Conservation (phyloP, 1,284 basidiomycete genomes). For the Naganishia cerealis region DNA sequence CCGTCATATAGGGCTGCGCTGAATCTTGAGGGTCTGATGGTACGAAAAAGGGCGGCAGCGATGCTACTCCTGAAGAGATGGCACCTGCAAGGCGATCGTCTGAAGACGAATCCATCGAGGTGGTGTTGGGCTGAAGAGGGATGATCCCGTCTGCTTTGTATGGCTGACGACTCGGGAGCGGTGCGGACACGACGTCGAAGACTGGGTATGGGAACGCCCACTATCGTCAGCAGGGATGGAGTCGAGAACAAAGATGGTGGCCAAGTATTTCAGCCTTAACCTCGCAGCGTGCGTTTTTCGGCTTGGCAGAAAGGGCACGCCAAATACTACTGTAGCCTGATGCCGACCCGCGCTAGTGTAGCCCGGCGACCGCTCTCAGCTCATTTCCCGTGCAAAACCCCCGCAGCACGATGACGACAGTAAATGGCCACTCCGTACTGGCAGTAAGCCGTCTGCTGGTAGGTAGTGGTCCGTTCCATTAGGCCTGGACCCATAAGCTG, state of each 20-base stretch:
- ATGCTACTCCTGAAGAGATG: slow-evolving; percentile 17
- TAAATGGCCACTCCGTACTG: too few species aligned
- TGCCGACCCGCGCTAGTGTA: neutral
- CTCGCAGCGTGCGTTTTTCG: slow-evolving; percentile 4
- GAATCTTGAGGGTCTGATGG: neutral
- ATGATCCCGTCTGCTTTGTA: slow-evolving; percentile 18
- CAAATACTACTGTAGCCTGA: neutral
- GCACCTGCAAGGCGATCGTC: slow-evolving; percentile 20
- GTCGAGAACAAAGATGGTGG: neutral
- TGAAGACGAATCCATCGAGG: slow-evolving; percentile 1
- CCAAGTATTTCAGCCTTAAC: slow-evolving; percentile 15
- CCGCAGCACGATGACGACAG: too few species aligned
- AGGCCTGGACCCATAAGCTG: too few species aligned
- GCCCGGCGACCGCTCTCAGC: neutral
- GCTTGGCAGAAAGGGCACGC: slow-evolving; percentile 6
- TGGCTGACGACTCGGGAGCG: slow-evolving; percentile 1
- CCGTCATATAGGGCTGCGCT: slow-evolving; percentile 15
- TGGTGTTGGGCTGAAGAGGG: neutral
- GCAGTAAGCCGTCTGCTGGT: too few species aligned
- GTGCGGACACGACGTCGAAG: neutral
- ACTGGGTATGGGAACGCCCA: too few species aligned
- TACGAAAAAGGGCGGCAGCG: slow-evolving; percentile 2
- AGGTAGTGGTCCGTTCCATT: too few species aligned
- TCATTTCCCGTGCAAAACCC: too few species aligned
- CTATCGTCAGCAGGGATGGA: slow-evolving; percentile 10